These are phyloP conservation scores for Scutellaria barbata DNA, from an alignment of 257 asterid genomes.

Conservation along the genomic window DNA sequence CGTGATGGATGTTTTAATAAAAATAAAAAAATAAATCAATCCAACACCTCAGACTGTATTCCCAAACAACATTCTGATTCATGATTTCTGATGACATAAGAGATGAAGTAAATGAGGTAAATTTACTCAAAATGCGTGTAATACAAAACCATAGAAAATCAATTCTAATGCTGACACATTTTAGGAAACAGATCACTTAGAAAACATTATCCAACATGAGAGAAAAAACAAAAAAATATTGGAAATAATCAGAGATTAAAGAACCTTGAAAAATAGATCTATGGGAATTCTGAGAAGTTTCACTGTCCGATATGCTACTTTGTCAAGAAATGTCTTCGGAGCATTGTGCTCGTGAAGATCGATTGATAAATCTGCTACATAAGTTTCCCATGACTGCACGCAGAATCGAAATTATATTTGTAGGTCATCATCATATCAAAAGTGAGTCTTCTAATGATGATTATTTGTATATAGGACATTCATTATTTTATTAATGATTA, in stretches of 20 bases:
- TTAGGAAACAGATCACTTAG: constrained; percentile 10
- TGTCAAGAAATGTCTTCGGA: constrained; percentile 69
- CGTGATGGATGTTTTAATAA: no score
- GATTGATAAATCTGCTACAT: constrained; percentile 63
- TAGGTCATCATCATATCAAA: no score
- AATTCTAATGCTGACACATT: background rate
- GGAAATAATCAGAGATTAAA: constrained; percentile 8
- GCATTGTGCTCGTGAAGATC: constrained; percentile 84
- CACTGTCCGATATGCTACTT: constrained; percentile 77
- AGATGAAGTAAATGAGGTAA: constrained; percentile 17
- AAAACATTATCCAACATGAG: constrained; percentile 1
- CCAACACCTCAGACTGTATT: constrained; percentile 2
- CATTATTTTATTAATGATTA: no score
- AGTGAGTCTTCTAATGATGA: no score
- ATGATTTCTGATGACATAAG: constrained; percentile 2
- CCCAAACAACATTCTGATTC: no score
- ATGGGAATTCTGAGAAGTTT: constrained; percentile 83
- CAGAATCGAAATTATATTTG: background rate
- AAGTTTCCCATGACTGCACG: constrained; percentile 90
- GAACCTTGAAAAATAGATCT: constrained; percentile 76
- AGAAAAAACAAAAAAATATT: constrained; percentile 5
- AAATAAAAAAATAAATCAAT: no score
- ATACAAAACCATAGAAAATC: constrained; percentile 1
- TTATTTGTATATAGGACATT: no score
- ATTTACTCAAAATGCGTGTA: background rate